Base-by-base conservation (phyloP, 2,329 filamentous ascomycete genomes). In the Aspergillus glaucus region DNA sequence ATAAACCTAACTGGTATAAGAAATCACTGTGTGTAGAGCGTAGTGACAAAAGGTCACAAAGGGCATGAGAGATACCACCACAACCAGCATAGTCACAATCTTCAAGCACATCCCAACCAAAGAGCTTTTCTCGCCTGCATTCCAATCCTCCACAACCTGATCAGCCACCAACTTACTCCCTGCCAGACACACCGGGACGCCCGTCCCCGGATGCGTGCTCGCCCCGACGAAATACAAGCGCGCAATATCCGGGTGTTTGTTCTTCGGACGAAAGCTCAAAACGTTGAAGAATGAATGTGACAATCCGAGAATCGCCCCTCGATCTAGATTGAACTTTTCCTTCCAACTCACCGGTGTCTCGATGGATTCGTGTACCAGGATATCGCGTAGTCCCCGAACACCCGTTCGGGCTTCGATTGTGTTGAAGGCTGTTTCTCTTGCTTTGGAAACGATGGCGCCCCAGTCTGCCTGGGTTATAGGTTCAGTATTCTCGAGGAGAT, bases 161-260 rank as follows among this genome's bases (percentile, higher is more conserved):
- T 51, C 24, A 45, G 43, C 43, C 1, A 55, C 47, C n/a, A 54
- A 41, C 49, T 55, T 53, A 36, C 55, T 47, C 44, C 52, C 52
- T 3, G 48, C 37, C 21, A 57, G 46, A 21, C 52, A 49, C 10
- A 89, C 86, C 3, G 86, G 86, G 17, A 89, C 86, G 0, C 86
- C 86, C 0, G 86, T 88, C 1, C 86, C 86, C 0, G 86, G 86
- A 69, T 90, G 86, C 17, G 85, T 86, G 60, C 81, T 85, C 1
- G 86, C 86, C 30, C 86, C 86, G 0, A 88, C 86, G 60, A 89
- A 88, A 61, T 87, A 88, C 21, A 83, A 65, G 3, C 52, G 46
- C 7, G 21, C 14, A 2, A 58, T 50, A 19, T 30, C 9, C 1
- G 45, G 24, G 15, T 69, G 66, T 37, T 59, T 62, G 2, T 62